Evolutionary conservation across 768 basidiomycete species (phyloP), one percentile per base, ranked within the genome.

Genomic region (Cubamyces sp.): DNA sequence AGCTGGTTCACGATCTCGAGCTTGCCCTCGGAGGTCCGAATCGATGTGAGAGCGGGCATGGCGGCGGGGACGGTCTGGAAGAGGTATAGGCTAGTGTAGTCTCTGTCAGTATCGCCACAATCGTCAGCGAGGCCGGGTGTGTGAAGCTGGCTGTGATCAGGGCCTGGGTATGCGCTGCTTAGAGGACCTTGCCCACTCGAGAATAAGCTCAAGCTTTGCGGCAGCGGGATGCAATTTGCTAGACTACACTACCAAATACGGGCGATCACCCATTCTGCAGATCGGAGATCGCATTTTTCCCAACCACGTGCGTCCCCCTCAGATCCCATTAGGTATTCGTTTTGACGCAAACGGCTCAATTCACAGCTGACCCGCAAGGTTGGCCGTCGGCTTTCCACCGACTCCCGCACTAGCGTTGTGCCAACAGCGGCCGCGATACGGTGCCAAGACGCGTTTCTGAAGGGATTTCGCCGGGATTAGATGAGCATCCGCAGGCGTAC

Each of bases 1-100:
- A 96, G 84, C 79, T 97, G 95, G 77, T 98, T 90, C 56, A 97
- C 83, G 66, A 98, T 96, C 75, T 94, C 88, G 61, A 97, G 84
- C 62, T 78, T 76, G 68, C 80, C 78, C 9, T 79, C 79, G 39
- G 78, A 74, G 0, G 71, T 76, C 25, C 74, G 74, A 65, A 84
- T 83, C 9, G 83, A 82, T 9, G 73, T 66, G 37, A 71, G 70
- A 0, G 66, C 69, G 11, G 66, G 46, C 71, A 70, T 71, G 30
- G 57, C 19, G 49, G 21, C 26, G 16, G 7, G 3, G 7, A 18
- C 7, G n/a, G 9, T 42, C 49, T 51, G 26, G 41, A 37, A 16
- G 8, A n/a, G 12, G 28, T 16, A 39, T 30, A 26, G 30, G 45
- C 23, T 19, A 28, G 16, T 1, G 11, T 19, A 16, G 34, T 34